Evolutionary conservation across 73 alveolate genomes (phyloP), one percentile per base, ranked within the genome.

Genomic region (Effrenium voratum): DNA sequence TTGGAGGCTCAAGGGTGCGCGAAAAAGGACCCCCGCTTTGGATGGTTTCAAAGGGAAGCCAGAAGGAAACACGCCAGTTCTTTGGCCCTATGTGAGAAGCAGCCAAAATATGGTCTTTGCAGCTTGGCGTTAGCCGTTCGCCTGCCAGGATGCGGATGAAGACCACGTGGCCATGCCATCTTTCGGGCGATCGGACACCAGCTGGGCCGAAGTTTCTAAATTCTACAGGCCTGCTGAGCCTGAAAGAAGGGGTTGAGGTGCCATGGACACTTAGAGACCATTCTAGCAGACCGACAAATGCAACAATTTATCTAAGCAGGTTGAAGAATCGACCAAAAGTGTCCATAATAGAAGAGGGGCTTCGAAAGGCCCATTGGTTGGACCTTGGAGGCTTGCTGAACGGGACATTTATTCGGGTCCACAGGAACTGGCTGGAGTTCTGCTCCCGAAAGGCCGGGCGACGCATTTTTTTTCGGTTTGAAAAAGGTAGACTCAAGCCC

Each of bases 371-470:
- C 83, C 24, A 72, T 30, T n/a, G n/a, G n/a, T n/a, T n/a, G n/a
- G n/a, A n/a, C n/a, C n/a, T n/a, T n/a, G n/a, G n/a, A n/a, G n/a
- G n/a, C n/a, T n/a, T n/a, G n/a, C n/a, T n/a, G n/a, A n/a, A n/a
- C n/a, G n/a, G n/a, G n/a, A n/a, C n/a, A n/a, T n/a, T n/a, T n/a
- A n/a, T n/a, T n/a, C n/a, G n/a, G n/a, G n/a, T n/a, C n/a, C n/a
- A n/a, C 32, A 90, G 97, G 97, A 34, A 82, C 96, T 99, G 99
- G 99, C 99, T 94, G 94, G 90, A 87, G 96, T 99, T 99, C 99
- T 45, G 99, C 72, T 99, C 99, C 32, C 72, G 93, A 45, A 99
- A 99, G 98, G 93, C 95, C 34, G 46, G 59, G 44, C 8, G 77
- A 8, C 8, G 63, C 63, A 12, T n/a, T n/a, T n/a, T n/a, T n/a